Percentiles rank a stretch among this genome's conserved stretches.
phyloP scores from a whole-genome alignment of 352 stramenopile species.

The Pythium coloratum region DNA sequence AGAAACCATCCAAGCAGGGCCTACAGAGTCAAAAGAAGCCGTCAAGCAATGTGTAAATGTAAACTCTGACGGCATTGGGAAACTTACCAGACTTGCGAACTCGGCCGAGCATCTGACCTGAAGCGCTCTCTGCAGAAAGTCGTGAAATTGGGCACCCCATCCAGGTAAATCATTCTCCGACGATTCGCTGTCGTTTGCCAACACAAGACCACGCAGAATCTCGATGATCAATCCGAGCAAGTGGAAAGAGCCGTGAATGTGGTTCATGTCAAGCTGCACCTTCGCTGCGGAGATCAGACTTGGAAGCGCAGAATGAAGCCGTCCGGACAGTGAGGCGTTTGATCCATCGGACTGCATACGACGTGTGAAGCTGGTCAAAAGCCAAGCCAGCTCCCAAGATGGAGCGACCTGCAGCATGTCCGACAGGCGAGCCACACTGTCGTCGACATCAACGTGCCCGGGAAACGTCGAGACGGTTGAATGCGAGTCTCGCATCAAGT shows the following conservation, averaged over 20 bases:
- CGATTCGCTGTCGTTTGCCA: background rate
- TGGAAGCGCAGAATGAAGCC: background rate
- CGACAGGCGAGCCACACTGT: background rate
- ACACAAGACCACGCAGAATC: background rate
- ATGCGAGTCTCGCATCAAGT: background rate
- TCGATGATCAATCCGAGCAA: conserved; percentile 12
- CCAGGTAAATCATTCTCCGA: background rate
- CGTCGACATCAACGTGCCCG: background rate
- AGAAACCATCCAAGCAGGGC: background rate
- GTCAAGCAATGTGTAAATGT: too few relatives aligned
- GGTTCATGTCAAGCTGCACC: background rate
- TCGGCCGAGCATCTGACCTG: background rate
- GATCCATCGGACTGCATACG: background rate
- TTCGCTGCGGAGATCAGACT: background rate
- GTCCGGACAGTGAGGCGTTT: background rate
- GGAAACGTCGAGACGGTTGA: background rate
- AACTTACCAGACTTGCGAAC: conserved; percentile 4
- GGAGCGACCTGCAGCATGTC: background rate
- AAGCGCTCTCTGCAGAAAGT: background rate
- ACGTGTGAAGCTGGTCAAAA: conserved; percentile 4
- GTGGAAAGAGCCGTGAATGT: conserved; percentile 1
- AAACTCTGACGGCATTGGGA: background rate
- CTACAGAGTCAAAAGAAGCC: background rate
- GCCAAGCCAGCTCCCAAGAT: conserved; percentile 13
- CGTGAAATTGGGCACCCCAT: background rate